phyloP scores from a whole-genome alignment of 2,329 filamentous ascomycete genomes.

The Aspergillus vadensis region DNA sequence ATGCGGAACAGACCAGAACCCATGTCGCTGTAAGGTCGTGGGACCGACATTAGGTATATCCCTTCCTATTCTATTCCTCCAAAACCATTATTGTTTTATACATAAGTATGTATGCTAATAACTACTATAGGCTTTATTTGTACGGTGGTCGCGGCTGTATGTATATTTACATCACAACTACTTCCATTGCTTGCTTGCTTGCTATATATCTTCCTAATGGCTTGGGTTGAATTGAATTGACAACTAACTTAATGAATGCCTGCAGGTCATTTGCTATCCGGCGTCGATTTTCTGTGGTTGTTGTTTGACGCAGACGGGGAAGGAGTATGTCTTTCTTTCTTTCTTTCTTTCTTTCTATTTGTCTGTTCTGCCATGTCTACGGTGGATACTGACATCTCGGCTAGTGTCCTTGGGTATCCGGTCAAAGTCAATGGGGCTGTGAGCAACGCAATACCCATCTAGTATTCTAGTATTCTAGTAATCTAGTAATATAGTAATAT shows the following conservation, averaged over 20 bases:
- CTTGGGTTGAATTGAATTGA: no score
- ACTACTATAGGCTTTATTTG: slow-evolving; percentile 43
- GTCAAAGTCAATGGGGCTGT: slow-evolving; percentile 56
- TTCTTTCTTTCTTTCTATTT: neutral
- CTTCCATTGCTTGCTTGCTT: no score
- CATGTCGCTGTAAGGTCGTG: slow-evolving; percentile 59
- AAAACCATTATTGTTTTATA: no score
- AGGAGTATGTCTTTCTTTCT: slow-evolving; percentile 46
- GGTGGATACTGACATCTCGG: neutral
- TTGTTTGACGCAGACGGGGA: slow-evolving; percentile 56
- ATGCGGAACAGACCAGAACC: slow-evolving; percentile 59
- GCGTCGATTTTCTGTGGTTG: slow-evolving; percentile 60
- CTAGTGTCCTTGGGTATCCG: slow-evolving; percentile 54
- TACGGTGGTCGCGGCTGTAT: slow-evolving; percentile 53
- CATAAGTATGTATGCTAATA: neutral
- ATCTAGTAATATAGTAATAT: neutral
- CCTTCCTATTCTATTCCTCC: neutral
- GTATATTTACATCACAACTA: slow-evolving; percentile 32
- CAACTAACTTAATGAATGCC: no score
- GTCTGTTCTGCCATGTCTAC: neutral
- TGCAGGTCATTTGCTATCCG: slow-evolving; percentile 57
- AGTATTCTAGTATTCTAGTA: neutral
- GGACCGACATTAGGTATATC: slow-evolving; percentile 56
- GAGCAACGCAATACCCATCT: slow-evolving; percentile 50
- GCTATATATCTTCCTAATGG: neutral